Conservation (phyloP, 768 basidiomycete genomes). For the Boletus subparvulus region DNA sequence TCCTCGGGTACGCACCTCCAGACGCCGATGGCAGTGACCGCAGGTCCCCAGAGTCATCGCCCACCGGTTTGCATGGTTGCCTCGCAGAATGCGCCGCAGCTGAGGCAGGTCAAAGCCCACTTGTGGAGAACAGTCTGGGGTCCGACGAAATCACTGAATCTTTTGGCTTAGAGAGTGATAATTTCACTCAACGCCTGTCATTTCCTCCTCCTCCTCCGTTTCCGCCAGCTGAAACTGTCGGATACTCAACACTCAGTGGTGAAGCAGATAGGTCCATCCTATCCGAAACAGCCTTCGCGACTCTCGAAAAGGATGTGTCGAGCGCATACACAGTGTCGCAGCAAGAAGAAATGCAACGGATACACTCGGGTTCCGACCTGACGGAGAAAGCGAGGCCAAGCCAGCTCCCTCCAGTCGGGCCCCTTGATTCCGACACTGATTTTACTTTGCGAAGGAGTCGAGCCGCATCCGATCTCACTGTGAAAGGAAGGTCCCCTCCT, state of each 20-base stretch:
- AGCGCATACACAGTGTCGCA: background rate
- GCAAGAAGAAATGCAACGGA: background rate
- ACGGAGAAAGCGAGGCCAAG: slow-evolving; percentile 17
- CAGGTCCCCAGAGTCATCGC: background rate
- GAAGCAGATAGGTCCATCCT: background rate
- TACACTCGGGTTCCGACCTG: slow-evolving; percentile 5
- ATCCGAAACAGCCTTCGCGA: background rate
- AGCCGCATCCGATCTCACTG: slow-evolving; percentile 32
- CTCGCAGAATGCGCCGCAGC: background rate
- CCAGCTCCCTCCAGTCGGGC: slow-evolving; percentile 1
- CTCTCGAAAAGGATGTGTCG: background rate
- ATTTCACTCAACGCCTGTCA: slow-evolving; percentile 13
- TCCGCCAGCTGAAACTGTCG: slow-evolving; percentile 3
- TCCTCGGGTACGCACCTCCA: background rate
- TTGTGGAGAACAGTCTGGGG: background rate
- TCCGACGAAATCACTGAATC: background rate
- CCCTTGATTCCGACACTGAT: background rate
- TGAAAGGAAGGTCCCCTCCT: slow-evolving; percentile 21
- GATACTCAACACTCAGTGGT: background rate
- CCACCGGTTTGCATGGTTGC: background rate
- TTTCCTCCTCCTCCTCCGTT: slow-evolving; percentile 22
- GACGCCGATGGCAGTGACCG: background rate
- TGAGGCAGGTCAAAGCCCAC: background rate
- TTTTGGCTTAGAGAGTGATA: background rate
- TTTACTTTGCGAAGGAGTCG: slow-evolving; percentile 22